Percentiles rank a stretch among this genome's conserved stretches.
These are phyloP conservation scores for Mortierella sp. DNA, from an alignment of 371 early-diverging fungal genomes.

Conservation along the genomic window DNA sequence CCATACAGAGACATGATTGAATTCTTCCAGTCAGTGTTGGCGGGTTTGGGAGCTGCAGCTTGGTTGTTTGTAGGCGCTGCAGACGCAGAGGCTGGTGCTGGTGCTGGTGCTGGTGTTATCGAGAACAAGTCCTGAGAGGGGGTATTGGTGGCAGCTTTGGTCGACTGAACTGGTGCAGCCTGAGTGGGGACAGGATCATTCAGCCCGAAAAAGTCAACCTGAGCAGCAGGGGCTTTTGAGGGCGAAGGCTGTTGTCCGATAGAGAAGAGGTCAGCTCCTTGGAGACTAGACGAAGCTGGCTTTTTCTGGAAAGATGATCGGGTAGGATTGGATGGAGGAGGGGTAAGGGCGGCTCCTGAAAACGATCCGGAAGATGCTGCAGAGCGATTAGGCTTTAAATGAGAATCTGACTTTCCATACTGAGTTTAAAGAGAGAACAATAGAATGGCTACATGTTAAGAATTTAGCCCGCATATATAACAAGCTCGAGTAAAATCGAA, in stretches of 20 bases:
- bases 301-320: conserved; percentile 31
- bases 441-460: not conserved
- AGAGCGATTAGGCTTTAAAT: conserved; percentile 24
- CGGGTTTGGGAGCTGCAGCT: conserved; percentile 22
- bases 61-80: conserved; percentile 6
- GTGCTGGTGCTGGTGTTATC: conserved; percentile 18
- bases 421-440: conserved; percentile 4
- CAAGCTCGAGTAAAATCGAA: not conserved
- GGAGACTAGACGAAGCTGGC: conserved; percentile 43
- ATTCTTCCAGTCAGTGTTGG: conserved; percentile 65
- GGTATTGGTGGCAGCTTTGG: not conserved
- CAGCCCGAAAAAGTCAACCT: conserved; percentile 41
- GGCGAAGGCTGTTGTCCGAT: conserved; percentile 34
- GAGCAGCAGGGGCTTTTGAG: conserved; percentile 18
- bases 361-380: conserved; percentile 32
- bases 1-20: conserved; percentile 70
- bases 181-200: conserved; percentile 40
- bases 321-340: conserved; percentile 34
- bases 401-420: conserved; percentile 33
- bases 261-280: conserved; percentile 57
- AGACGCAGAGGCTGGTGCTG: conserved; percentile 24
- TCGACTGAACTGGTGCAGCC: conserved; percentile 22
- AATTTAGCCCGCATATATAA: not conserved
- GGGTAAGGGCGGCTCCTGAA: conserved; percentile 39
- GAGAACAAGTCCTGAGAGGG: conserved; percentile 41